These are phyloP conservation scores for Globisporangium okanoganense DNA, from an alignment of 352 stramenopile genomes.

Conservation along the genomic window DNA sequence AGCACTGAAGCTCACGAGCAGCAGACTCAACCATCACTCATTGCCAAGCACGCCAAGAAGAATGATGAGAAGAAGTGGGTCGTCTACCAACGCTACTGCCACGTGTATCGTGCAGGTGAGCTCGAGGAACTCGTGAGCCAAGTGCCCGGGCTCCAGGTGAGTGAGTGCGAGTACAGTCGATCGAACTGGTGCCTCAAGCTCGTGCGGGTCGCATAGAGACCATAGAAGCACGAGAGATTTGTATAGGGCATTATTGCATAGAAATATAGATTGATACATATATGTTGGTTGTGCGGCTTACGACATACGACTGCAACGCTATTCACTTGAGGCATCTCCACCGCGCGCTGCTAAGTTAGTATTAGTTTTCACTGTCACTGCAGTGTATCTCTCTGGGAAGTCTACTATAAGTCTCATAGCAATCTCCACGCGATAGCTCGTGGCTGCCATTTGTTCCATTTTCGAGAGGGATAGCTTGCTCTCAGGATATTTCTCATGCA, in stretches of 20 bases:
- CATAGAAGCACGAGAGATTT: no score
- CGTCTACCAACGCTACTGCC: constrained; percentile 80
- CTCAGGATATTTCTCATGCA: neutral
- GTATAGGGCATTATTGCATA: neutral
- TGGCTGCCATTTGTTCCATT: neutral
- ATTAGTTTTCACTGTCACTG: neutral
- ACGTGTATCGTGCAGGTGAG: constrained; percentile 73
- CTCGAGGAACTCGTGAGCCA: constrained; percentile 59
- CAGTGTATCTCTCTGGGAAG: neutral
- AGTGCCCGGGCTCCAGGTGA: constrained; percentile 48
- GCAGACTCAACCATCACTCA: neutral
- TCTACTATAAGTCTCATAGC: neutral
- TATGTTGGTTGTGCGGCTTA: no score
- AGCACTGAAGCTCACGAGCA: constrained; percentile 4
- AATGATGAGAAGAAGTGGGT: constrained; percentile 61
- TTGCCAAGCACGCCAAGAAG: constrained; percentile 31
- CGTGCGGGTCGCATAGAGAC: constrained; percentile 5
- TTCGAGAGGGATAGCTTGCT: neutral
- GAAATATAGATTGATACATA: neutral
- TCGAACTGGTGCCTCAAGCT: constrained; percentile 69
- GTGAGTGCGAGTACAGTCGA: constrained; percentile 64
- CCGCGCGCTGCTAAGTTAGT: neutral
- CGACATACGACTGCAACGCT: no score
- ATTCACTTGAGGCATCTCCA: neutral
- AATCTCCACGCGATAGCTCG: neutral